Percentiles rank a stretch among this genome's conserved stretches.
Evolutionary conservation across 2,329 filamentous ascomycete species (phyloP).

Genomic region (Camillea tinctor): DNA sequence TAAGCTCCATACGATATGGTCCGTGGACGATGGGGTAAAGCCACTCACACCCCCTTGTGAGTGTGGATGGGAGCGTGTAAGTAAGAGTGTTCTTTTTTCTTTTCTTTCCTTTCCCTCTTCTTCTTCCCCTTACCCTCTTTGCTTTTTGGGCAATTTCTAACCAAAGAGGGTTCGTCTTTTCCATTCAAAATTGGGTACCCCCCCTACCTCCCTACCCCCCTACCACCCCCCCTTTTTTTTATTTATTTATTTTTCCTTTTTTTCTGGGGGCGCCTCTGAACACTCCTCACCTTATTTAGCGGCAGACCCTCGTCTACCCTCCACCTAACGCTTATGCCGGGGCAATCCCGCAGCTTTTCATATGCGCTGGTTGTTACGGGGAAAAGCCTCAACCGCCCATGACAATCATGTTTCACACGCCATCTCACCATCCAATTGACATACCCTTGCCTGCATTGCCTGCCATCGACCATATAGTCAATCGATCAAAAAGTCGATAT

Average conservation of each 20-base stretch:
- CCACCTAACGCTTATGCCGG: constrained; percentile 3
- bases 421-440: neutral
- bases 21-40: constrained; percentile 15
- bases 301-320: constrained; percentile 9
- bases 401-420: neutral
- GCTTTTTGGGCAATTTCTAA: neutral
- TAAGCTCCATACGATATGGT: neutral
- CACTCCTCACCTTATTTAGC: constrained; percentile 3
- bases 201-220: too few relatives aligned
- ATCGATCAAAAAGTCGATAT: neutral
- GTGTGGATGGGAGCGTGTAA: too few relatives aligned
- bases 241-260: constrained; percentile 12
- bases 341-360: neutral
- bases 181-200: neutral
- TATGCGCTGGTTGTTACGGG: neutral
- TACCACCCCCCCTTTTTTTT: too few relatives aligned
- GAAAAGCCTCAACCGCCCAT: neutral
- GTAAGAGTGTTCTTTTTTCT: too few relatives aligned
- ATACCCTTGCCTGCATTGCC: neutral
- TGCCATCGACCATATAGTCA: neutral
- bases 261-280: constrained; percentile 18
- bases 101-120: constrained; percentile 1
- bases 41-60: constrained; percentile 3
- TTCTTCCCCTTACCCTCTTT: constrained; percentile 15
- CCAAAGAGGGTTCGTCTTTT: constrained; percentile 8